These are phyloP conservation scores for Pelargonium cotyledonis DNA, from an alignment of 441 rosid genomes.

Conservation along the genomic window DNA sequence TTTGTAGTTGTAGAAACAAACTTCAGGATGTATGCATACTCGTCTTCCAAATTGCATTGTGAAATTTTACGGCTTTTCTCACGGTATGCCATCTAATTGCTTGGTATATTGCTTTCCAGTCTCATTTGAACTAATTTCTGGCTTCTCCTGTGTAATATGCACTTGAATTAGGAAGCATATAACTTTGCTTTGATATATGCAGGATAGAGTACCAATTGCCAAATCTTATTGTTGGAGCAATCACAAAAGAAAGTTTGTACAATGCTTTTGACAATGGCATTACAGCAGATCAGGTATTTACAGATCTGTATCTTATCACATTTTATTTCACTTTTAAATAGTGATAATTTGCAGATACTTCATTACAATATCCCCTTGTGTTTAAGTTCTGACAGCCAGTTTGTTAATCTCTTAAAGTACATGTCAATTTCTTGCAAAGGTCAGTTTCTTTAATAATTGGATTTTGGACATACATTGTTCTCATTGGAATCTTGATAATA, in stretches of 20 bases:
- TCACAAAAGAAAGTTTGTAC: slow-evolving; percentile 87
- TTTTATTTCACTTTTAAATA: background rate
- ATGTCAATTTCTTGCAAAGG: no score
- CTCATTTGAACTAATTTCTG: background rate
- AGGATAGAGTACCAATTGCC: slow-evolving; percentile 96
- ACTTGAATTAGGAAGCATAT: slow-evolving; percentile 2
- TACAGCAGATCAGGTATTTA: slow-evolving; percentile 68
- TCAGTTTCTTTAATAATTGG: no score
- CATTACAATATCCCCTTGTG: no score
- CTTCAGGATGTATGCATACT: slow-evolving; percentile 88
- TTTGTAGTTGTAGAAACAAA: slow-evolving; percentile 90
- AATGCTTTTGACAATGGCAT: slow-evolving; percentile 90
- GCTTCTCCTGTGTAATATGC: background rate
- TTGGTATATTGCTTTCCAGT: slow-evolving; percentile 8
- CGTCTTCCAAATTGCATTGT: slow-evolving; percentile 81
- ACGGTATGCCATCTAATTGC: slow-evolving; percentile 35
- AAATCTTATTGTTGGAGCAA: slow-evolving; percentile 80
- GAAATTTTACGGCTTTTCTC: slow-evolving; percentile 89
- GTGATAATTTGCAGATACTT: no score
- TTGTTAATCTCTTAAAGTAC: no score
- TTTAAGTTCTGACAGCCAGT: no score
- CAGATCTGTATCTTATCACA: background rate
- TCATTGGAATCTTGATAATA: no score
- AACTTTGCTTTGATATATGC: slow-evolving; percentile 25
- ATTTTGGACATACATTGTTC: no score